phyloP scores from a whole-genome alignment of 108 stramenopile genomes.

The Nannochloropsis oceanica region DNA sequence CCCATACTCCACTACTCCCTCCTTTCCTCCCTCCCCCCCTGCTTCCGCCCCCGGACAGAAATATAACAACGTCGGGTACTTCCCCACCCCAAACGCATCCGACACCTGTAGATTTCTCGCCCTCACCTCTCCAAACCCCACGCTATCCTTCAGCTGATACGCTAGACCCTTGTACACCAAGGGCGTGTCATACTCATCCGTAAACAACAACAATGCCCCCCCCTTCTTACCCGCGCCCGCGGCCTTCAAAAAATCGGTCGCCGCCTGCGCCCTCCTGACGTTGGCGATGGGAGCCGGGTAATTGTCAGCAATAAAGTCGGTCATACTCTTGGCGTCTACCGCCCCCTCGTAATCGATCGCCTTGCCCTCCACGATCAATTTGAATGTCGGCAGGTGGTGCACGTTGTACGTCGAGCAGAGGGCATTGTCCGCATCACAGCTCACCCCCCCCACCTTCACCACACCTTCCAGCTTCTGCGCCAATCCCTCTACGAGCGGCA shows the following conservation, averaged over 20 bases:
- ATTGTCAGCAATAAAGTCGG: background rate
- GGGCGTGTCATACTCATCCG: conserved; percentile 28
- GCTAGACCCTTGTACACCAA: conserved; percentile 21
- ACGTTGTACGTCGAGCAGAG: background rate
- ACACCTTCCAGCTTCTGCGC: background rate
- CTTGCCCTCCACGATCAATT: background rate
- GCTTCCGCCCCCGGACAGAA: conserved; percentile 23
- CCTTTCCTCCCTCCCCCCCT: conserved; percentile 7
- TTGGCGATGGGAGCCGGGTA: background rate
- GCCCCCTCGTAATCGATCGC: background rate
- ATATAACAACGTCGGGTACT: conserved; percentile 17
- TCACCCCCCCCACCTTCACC: background rate
- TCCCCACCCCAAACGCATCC: conserved; percentile 2
- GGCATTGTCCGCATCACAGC: background rate
- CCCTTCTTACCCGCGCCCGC: background rate
- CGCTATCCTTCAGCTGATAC: conserved; percentile 3
- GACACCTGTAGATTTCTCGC: conserved; percentile 19
- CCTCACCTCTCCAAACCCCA: conserved; percentile 31
- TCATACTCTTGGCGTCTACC: background rate
- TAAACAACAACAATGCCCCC: conserved; percentile 12
- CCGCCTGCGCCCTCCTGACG: background rate
- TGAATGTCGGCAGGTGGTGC: background rate
- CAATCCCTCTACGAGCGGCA: background rate
- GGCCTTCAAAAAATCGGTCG: background rate
- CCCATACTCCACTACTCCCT: background rate